Evolutionary conservation across 2,329 filamentous ascomycete species (phyloP), one percentile per base, ranked within the genome.

Genomic region (Aspergillus chevalieri): DNA sequence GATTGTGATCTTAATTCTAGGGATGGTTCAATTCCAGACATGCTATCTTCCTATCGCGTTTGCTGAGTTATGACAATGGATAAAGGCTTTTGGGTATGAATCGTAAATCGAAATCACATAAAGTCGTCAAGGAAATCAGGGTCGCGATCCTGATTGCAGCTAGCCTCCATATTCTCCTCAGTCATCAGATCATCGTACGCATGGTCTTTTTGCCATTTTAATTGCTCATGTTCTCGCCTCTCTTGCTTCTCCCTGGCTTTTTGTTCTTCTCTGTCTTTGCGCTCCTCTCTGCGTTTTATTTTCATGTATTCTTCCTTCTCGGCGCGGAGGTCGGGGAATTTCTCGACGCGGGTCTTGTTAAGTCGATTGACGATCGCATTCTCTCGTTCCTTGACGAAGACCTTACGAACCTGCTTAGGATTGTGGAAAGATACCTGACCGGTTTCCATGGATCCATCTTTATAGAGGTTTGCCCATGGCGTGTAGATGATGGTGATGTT

Each of bases 401-500:
- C 76, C 58, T 85, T 85, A 73, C 87, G 91, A 56, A 96, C 90
- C 74, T 85, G 59, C 62, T 89, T 89, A 38, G 79, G 80, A 70
- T 96, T 89, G 65, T 95, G 91, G 76, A 97, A 98, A 55, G 87
- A 86, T 47, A 98, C 93, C 67, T 98, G 93, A 19, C 93, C 93
- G 3, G 86, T 85, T 15, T 89, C 91, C 93, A 98, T 98, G 68
- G 86, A 89, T 26, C 91, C 92, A 65, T 94, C 89, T 67, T 98
- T 98, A 67, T 89, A 87, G 30, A 98, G 80, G 68, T 98, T 98
- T 42, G 88, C 87, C 90, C 93, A 97, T 6, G 93, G 93, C 4
- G 93, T 98, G 74, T 98, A 98, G 64, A 98, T 94, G 64, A 98
- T 71, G 14, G 90, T 95, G 62, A 98, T 78, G 71, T 97, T 97